Evolutionary conservation across 2,329 filamentous ascomycete genomes (phyloP), one percentile per base, ranked within the genome.

Genomic region (Knoxdaviesia capensis): DNA sequence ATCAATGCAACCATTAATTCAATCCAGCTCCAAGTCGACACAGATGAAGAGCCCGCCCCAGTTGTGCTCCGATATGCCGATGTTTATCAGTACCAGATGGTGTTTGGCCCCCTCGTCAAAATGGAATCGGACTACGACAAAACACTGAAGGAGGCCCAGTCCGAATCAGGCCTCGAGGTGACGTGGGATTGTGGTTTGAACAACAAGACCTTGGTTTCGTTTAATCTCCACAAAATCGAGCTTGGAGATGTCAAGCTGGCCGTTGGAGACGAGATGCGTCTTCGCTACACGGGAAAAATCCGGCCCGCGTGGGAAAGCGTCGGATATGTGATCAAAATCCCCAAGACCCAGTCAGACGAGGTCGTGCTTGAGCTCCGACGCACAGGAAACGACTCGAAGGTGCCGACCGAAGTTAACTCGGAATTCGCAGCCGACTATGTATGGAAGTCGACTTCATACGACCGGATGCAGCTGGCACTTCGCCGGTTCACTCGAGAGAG

Each of bases 121-220:
- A 98, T 98, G 60, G 90, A 98, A 59, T 93, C 90, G 37, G 90
- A 98, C 60, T 98, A 98, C 56, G 90, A 98, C 60, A 88, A 92
- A 59, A 96, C 98, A 62, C 70, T 98, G 52, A 98, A 98, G 63
- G 90, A 98, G 58, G 86, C 88, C 1, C 90, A 98, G 58, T 94
- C 86, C 2, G 90, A 98, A 61, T 90, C 98, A 60, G 83, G 83
- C n/a, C 64, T 98, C 36, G 74, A 87, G 36, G 86, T 98, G 46
- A 80, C 84, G 43, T 98, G 90, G 90, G 85, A 94, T 54, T 77
- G 84, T 51, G 90, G 87, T 49, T 66, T 98, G 39, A 98, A 98
- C 65, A 93, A 93, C 65, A 98, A 96, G 64, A 86, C 96, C 52
- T 69, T 94, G 34, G 88, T 88, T 33, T 94, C 83, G 57, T 98